These are phyloP conservation scores for Pseudophaeomoniella oleicola DNA, from an alignment of 2,329 filamentous ascomycete species.

Conservation along the genomic window DNA sequence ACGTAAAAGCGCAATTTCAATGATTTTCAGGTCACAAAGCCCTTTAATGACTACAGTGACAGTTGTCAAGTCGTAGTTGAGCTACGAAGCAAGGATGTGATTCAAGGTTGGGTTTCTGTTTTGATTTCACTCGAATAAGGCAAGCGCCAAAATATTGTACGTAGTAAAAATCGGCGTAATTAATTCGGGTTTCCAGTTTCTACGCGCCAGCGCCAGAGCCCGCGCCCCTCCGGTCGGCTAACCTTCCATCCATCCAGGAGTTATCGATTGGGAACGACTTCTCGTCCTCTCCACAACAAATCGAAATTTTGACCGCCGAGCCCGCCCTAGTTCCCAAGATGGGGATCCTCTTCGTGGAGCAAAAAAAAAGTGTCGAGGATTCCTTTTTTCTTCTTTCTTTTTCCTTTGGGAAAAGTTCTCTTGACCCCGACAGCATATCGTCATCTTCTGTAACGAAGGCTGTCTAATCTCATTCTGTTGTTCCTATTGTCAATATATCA, in stretches of 20 bases:
- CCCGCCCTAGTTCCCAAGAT: no score
- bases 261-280: neutral
- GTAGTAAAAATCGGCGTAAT: neutral
- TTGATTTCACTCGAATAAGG: neutral
- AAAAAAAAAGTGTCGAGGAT: neutral
- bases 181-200: no score
- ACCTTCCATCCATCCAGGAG: neutral
- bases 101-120: neutral
- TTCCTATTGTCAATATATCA: constrained; percentile 9
- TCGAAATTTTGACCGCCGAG: constrained; percentile 18
- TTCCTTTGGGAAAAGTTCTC: constrained; percentile 11
- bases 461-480: constrained; percentile 6
- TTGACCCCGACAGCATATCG: constrained; percentile 6
- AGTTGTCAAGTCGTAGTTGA: neutral
- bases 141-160: no score
- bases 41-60: no score
- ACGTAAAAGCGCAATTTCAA: neutral
- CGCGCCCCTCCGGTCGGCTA: no score
- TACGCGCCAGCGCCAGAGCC: no score
- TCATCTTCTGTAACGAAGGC: constrained; percentile 1
- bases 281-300: neutral
- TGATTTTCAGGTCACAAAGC: no score
- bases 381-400: constrained; percentile 13
- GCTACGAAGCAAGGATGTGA: neutral
- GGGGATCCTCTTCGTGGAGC: neutral